Conservation (phyloP, 2,329 filamentous ascomycete species). For the Phialophora macrospora region DNA sequence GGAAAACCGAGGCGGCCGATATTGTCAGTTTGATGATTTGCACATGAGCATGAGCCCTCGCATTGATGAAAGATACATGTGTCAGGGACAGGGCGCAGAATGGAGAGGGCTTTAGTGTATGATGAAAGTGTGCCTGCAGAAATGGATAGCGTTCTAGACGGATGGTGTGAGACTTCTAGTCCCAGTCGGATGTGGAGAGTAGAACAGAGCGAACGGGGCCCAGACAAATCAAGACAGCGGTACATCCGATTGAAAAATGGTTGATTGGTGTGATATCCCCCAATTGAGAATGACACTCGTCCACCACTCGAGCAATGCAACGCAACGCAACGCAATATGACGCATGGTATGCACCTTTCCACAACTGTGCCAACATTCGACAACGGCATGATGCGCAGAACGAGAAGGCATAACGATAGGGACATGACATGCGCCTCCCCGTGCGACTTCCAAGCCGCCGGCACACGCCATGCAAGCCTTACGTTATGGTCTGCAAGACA, state of each 20-base stretch:
- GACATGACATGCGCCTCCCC: too few relatives aligned
- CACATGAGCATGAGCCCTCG: not conserved
- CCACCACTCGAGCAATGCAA: not conserved
- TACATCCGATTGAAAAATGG: not conserved
- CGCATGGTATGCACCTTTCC: too few relatives aligned
- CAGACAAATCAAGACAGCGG: too few relatives aligned
- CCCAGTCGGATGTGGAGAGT: not conserved
- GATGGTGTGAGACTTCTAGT: not conserved
- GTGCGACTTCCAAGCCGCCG: too few relatives aligned
- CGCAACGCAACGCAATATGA: not conserved
- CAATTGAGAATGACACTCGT: too few relatives aligned
- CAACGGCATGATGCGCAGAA: too few relatives aligned
- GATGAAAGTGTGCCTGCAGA: not conserved
- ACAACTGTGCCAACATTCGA: too few relatives aligned
- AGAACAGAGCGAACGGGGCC: too few relatives aligned
- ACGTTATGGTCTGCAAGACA: slow-evolving; percentile 5
- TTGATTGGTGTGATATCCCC: too few relatives aligned
- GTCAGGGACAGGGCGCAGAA: not conserved
- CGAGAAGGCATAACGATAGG: too few relatives aligned
- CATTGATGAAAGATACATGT: not conserved
- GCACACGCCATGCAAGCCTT: not conserved
- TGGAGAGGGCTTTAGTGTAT: not conserved
- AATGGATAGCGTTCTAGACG: not conserved
- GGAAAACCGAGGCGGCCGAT: not conserved
- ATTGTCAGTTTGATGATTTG: slow-evolving; percentile 1